Evolutionary conservation across 441 rosid species (phyloP).

Genomic region (Erysimum cheiri): DNA sequence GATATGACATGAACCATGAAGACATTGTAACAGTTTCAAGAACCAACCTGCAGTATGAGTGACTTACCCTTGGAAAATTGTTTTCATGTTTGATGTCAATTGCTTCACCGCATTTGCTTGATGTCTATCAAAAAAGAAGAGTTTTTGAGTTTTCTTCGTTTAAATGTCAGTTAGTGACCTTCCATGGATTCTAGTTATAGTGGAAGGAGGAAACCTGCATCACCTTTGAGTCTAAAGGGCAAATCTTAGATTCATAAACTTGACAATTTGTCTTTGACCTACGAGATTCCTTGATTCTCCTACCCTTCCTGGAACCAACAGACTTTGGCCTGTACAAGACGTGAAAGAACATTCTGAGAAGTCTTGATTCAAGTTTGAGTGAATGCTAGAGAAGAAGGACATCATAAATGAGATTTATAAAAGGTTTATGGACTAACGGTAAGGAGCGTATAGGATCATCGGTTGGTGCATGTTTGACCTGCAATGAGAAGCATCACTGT

Average conservation of each 20-base stretch:
- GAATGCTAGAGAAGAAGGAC: slow-evolving; percentile 21
- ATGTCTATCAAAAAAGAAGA: slow-evolving; percentile 30
- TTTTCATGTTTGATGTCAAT: slow-evolving; percentile 37
- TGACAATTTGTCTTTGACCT: slow-evolving; percentile 23
- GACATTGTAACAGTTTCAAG: slow-evolving; percentile 13
- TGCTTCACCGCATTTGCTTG: slow-evolving; percentile 38
- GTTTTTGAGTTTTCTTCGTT: not conserved
- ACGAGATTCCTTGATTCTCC: slow-evolving; percentile 44
- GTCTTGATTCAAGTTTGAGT: slow-evolving; percentile 10
- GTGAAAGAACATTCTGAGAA: slow-evolving; percentile 8
- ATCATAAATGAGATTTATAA: not conserved
- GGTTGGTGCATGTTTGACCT: slow-evolving; percentile 42
- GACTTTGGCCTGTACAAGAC: slow-evolving; percentile 32
- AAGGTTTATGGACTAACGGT: slow-evolving; percentile 40
- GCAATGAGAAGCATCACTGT: slow-evolving; percentile 34
- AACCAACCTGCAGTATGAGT: slow-evolving; percentile 19
- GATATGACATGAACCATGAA: not conserved
- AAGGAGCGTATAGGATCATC: slow-evolving; percentile 40
- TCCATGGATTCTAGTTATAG: slow-evolving; percentile 1
- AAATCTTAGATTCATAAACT: slow-evolving; percentile 44
- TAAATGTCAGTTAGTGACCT: not conserved
- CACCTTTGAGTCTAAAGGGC: slow-evolving; percentile 57
- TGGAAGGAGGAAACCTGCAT: slow-evolving; percentile 15
- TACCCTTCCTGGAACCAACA: slow-evolving; percentile 39
- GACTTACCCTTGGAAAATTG: slow-evolving; percentile 39